Evolutionary conservation across 306 rosid genomes (phyloP), one percentile per base, ranked within the genome.

Genomic region (Castanea sativa): DNA sequence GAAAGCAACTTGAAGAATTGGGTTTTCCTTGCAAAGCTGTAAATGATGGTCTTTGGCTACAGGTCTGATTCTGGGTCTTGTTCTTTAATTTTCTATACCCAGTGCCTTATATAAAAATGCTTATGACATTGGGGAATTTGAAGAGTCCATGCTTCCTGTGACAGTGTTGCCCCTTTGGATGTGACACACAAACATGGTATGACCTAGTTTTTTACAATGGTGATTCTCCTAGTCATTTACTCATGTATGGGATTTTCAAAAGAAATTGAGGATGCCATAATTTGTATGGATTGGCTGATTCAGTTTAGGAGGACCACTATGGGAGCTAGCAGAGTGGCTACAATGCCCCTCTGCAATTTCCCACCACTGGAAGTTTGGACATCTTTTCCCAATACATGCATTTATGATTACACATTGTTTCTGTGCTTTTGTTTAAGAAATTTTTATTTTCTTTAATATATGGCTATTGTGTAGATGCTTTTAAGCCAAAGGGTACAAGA

Each of bases 1-100:
- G 99, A 87, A 95, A 85, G 89, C 97, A 93, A 69, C 99, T 95
- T 71, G 99, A 95, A 80, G 97, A 91, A 83, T 79, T 89, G 75
- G 96, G 92, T 35, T 95, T 95, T 89, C 98, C 99, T 51, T 93
- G 99, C 94, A 91, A 93, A 88, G 99, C 99, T 85, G 92, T 95
- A 78, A 95, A 95, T 82, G 97, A 95, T 63, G 96, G 97, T 76
- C 91, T 93, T 73, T 95, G 99, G 99, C 91, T 95, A 77, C 99
- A 93, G 99, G 99, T 95, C 73, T 79, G 88, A 67, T 73, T 11
- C 69, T 80, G 45, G 33, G 29, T 69, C 20, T 58, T 58, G 51
- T 59, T 53, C 43, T 83, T 68, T 60, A 29, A 23, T 23, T 74
- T 73, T 52, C 30, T 43, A 30, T 35, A n/a, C 56, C n/a, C 59